A percentile compares a stretch with the other conserved stretches of the same genome.
Evolutionary conservation across 2,329 filamentous ascomycete species (phyloP).

Genomic region (Juglanconis juglandina): DNA sequence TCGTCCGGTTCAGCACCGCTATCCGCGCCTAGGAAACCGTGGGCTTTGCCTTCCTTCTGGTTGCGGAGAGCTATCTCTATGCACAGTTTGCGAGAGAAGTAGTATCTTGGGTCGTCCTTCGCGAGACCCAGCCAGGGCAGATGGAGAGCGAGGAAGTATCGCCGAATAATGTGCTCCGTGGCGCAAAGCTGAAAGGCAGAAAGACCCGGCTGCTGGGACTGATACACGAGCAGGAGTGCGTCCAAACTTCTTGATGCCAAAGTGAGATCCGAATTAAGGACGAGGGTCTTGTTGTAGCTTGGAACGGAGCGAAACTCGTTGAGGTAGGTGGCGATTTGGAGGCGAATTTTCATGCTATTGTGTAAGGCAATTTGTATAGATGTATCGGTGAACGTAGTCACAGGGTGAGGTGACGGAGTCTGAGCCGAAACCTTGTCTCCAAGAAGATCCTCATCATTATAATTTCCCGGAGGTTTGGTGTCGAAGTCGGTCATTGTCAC

Average conservation of each 20-base stretch:
- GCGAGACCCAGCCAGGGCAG: slow-evolving; percentile 46
- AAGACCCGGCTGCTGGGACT: slow-evolving; percentile 31
- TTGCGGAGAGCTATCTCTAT: slow-evolving; percentile 38
- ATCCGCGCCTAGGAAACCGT: slow-evolving; percentile 40
- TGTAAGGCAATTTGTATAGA: slow-evolving; percentile 47
- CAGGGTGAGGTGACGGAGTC: slow-evolving; percentile 21
- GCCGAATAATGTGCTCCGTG: slow-evolving; percentile 42
- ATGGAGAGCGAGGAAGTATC: slow-evolving; percentile 53
- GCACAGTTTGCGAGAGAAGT: slow-evolving; percentile 39
- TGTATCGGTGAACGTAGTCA: slow-evolving; percentile 42
- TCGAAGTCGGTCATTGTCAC: slow-evolving; percentile 45
- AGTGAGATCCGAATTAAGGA: slow-evolving; percentile 43
- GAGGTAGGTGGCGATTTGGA: slow-evolving; percentile 42
- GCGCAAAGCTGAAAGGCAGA: slow-evolving; percentile 44
- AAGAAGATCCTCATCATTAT: slow-evolving; percentile 43
- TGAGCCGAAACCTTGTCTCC: slow-evolving; percentile 25
- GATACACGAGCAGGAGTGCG: slow-evolving; percentile 27
- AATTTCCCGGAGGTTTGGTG: slow-evolving; percentile 45
- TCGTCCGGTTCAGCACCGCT: slow-evolving; percentile 31
- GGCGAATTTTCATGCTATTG: slow-evolving; percentile 40
- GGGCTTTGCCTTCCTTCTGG: slow-evolving; percentile 21
- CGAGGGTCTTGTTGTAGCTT: slow-evolving; percentile 46
- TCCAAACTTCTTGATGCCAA: slow-evolving; percentile 35
- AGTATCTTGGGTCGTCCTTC: slow-evolving; percentile 44
- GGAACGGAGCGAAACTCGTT: slow-evolving; percentile 44